Percentiles rank a stretch among this genome's conserved stretches.
Conservation (phyloP, 2,329 filamentous ascomycete species). For the Colletotrichum cordylinicola region DNA sequence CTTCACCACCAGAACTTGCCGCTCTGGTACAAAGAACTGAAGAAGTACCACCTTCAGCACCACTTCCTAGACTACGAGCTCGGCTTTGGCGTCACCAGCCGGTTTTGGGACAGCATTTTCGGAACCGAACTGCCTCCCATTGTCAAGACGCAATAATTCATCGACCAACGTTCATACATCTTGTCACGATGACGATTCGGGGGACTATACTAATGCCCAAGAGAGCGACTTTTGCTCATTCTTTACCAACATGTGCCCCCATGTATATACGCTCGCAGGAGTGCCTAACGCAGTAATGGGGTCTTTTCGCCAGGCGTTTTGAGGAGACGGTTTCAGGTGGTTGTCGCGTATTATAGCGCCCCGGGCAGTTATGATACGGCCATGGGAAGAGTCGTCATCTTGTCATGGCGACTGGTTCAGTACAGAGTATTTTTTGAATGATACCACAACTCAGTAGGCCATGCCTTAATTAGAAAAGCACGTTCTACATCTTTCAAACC, state of each 20-base stretch:
- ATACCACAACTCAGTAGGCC: slow-evolving; percentile 9
- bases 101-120: slow-evolving; percentile 94
- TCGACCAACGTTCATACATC: not conserved
- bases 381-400: slow-evolving; percentile 12
- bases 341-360: slow-evolving; percentile 12
- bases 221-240: not conserved
- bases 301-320: slow-evolving; percentile 11
- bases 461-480: slow-evolving; percentile 10
- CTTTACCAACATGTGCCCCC: not conserved
- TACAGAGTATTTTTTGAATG: slow-evolving; percentile 16
- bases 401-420: slow-evolving; percentile 13
- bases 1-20: slow-evolving; percentile 94
- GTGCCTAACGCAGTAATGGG: slow-evolving; percentile 16
- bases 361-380: not conserved
- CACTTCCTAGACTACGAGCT: slow-evolving; percentile 99
- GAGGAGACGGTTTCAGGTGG: not conserved
- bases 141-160: slow-evolving; percentile 39
- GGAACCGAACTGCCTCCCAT: slow-evolving; percentile 76
- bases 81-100: slow-evolving; percentile 94
- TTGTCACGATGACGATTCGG: slow-evolving; percentile 11
- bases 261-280: slow-evolving; percentile 15
- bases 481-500: not conserved
- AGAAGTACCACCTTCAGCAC: slow-evolving; percentile 97
- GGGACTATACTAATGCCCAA: slow-evolving; percentile 8
- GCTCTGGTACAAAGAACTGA: slow-evolving; percentile 86